phyloP scores from a whole-genome alignment of 129 eudicot genomes.

The Chrysanthemum seticuspe region DNA sequence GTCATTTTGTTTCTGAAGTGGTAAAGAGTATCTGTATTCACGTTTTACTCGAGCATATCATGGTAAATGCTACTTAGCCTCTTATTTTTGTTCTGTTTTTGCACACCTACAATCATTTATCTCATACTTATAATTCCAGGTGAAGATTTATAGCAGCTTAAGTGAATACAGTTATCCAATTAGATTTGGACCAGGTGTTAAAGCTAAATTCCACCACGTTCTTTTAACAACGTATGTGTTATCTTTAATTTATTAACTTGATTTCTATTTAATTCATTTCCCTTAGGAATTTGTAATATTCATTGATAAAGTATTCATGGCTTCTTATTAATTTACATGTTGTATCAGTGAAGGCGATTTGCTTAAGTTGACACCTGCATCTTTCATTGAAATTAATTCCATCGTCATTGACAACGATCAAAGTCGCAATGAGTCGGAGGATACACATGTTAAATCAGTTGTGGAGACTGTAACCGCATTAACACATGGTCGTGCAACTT shows the following conservation, averaged over 20 bases:
- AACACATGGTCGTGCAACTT: constrained; percentile 29
- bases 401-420: constrained; percentile 21
- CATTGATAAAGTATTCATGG: too few species aligned
- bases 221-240: constrained; percentile 48
- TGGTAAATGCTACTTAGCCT: constrained; percentile 37
- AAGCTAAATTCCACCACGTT: constrained; percentile 67
- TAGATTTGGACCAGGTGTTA: constrained; percentile 67
- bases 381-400: constrained; percentile 62
- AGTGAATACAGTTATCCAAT: constrained; percentile 52
- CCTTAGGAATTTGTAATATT: too few species aligned
- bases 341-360: constrained; percentile 44
- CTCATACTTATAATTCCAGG: constrained; percentile 43
- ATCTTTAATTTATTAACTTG: too few species aligned
- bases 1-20: constrained; percentile 30
- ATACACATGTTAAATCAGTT: constrained; percentile 26
- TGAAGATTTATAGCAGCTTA: constrained; percentile 50
- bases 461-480: constrained; percentile 21
- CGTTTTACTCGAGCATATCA: constrained; percentile 44
- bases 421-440: constrained; percentile 18
- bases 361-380: constrained; percentile 62
- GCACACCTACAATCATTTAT: neutral
- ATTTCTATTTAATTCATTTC: too few species aligned
- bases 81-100: neutral
- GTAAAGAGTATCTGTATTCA: constrained; percentile 51
- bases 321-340: constrained; percentile 1